A percentile compares a stretch with the other conserved stretches of the same genome.
Evolutionary conservation across 495 filamentous ascomycete species (phyloP).

Genomic region (Pseudoneurospora amorphoporcata): DNA sequence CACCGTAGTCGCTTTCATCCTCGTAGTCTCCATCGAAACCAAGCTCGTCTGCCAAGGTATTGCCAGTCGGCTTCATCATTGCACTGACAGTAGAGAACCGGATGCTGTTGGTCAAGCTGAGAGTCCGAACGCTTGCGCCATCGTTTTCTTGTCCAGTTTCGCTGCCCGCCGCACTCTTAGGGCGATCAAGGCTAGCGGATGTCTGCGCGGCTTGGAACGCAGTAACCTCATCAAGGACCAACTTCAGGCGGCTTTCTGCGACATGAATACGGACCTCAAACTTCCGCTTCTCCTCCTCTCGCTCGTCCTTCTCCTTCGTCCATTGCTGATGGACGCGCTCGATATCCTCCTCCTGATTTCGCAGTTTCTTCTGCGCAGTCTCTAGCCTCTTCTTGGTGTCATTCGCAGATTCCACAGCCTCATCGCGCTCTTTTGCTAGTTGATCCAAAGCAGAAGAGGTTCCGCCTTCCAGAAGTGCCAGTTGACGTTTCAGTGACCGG

Average conservation of each 20-base stretch:
- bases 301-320: conserved; percentile 70
- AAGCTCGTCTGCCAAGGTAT: conserved; percentile 85
- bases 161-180: conserved; percentile 40
- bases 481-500: conserved; percentile 71
- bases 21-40: conserved; percentile 73
- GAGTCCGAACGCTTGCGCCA: conserved; percentile 62
- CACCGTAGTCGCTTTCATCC: conserved; percentile 43
- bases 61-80: conserved; percentile 45
- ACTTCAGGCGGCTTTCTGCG: conserved; percentile 74
- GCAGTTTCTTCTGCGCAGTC: conserved; percentile 61
- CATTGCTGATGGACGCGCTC: conserved; percentile 64
- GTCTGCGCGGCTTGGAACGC: conserved; percentile 54
- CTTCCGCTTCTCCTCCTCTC: conserved; percentile 70
- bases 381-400: conserved; percentile 78
- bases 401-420: conserved; percentile 59
- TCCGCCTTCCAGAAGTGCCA: conserved; percentile 78
- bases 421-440: conserved; percentile 76
- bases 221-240: conserved; percentile 73
- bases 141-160: conserved; percentile 56
- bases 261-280: conserved; percentile 78
- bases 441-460: conserved; percentile 74
- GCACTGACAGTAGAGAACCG: conserved; percentile 61
- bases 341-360: conserved; percentile 73
- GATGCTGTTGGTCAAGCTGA: conserved; percentile 64
- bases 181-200: conserved; percentile 24